Percentiles rank a stretch among this genome's conserved stretches.
Evolutionary conservation across 768 basidiomycete genomes (phyloP).

Genomic region (Trametes cingulata): DNA sequence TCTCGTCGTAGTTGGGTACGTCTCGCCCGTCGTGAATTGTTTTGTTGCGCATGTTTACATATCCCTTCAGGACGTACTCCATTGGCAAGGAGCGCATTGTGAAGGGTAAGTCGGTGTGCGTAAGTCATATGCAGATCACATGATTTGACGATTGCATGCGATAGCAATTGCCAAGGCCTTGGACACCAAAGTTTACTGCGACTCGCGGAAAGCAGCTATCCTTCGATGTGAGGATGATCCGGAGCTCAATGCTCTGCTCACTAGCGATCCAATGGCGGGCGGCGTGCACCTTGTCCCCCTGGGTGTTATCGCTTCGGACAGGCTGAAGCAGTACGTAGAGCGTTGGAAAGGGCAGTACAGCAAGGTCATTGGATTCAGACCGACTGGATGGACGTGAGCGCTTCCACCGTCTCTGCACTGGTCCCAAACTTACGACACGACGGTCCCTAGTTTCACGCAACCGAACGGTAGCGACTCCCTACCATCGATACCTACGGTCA

Average conservation of each 20-base stretch:
- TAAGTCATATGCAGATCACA: too few species aligned
- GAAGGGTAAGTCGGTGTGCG: conserved; percentile 58
- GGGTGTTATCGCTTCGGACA: conserved; percentile 70
- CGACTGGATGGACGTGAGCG: conserved; percentile 96
- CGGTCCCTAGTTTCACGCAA: conserved; percentile 55
- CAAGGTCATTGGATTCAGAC: conserved; percentile 79
- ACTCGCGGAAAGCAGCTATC: conserved; percentile 78
- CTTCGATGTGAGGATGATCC: conserved; percentile 83
- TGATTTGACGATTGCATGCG: neutral
- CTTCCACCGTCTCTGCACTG: neutral
- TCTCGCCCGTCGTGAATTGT: neutral
- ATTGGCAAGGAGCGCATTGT: conserved; percentile 98
- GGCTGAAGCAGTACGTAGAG: conserved; percentile 73
- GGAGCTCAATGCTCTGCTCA: conserved; percentile 78
- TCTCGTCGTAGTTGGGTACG: conserved; percentile 75
- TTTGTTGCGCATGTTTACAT: neutral
- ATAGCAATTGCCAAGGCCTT: conserved; percentile 84
- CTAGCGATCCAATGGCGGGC: conserved; percentile 71
- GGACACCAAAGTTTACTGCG: conserved; percentile 84
- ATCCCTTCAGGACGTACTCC: conserved; percentile 74
- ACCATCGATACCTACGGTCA: conserved; percentile 67
- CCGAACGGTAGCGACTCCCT: conserved; percentile 61
- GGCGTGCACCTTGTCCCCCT: conserved; percentile 88
- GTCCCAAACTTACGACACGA: neutral
- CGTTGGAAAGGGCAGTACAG: conserved; percentile 72